phyloP scores from a whole-genome alignment of 331 rosid genomes.

The Pyracantha coccinea region DNA sequence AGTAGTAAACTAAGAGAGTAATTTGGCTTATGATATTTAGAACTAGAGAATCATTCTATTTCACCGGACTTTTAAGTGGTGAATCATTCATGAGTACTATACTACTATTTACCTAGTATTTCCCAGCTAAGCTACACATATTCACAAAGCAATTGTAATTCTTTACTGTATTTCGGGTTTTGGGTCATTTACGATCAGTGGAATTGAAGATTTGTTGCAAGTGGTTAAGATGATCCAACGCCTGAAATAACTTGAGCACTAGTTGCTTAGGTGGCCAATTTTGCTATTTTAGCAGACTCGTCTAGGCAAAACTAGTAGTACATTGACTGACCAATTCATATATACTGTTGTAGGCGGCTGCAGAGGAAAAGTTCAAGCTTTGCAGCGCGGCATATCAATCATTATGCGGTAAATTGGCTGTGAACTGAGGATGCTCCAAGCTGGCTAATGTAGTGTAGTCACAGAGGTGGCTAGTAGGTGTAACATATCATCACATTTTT shows the following conservation, averaged over 20 bases:
- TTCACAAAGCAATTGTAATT: not conserved
- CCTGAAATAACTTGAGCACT: not conserved
- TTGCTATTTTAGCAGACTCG: not conserved
- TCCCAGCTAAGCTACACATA: not conserved
- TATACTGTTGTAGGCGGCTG: constrained; percentile 30
- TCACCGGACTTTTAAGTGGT: not conserved
- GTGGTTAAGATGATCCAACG: not conserved
- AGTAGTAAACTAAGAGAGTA: not conserved
- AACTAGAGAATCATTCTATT: not conserved
- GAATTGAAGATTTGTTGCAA: not conserved
- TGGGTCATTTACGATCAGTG: not conserved
- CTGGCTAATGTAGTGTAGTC: not conserved
- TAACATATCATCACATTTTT: constrained; percentile 7
- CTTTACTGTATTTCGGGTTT: not conserved
- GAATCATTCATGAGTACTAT: not conserved
- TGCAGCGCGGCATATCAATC: constrained; percentile 80
- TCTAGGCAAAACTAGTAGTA: not conserved
- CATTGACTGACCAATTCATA: not conserved
- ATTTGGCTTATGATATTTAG: not conserved
- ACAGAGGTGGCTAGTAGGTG: constrained; percentile 14
- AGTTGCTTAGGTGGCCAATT: not conserved
- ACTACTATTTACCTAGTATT: not conserved
- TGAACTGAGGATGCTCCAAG: constrained; percentile 28
- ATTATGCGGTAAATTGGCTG: constrained; percentile 50
- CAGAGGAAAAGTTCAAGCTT: constrained; percentile 77